A percentile compares a stretch with the other conserved stretches of the same genome.
Evolutionary conservation across 805 yeast species (phyloP).

Genomic region (Candida morakotiae): DNA sequence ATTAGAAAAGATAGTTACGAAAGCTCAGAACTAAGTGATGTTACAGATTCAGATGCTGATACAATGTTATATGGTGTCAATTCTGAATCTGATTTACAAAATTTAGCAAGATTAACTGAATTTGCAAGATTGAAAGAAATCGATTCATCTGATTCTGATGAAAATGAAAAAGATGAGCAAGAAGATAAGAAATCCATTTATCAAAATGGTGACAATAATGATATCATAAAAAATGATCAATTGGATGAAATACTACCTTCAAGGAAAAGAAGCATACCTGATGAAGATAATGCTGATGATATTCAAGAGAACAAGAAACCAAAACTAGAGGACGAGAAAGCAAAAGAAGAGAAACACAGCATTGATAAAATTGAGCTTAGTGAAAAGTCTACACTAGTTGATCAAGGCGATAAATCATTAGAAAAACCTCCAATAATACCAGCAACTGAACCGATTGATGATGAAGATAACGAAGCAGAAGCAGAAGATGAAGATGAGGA

Average conservation of each 20-base stretch:
- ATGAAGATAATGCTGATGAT: neutral
- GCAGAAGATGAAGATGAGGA: conserved; percentile 14
- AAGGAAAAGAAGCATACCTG: neutral
- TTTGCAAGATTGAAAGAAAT: conserved; percentile 37
- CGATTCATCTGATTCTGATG: conserved; percentile 22
- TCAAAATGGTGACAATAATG: neutral
- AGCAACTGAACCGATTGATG: conserved; percentile 6
- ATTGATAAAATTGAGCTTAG: too few species aligned
- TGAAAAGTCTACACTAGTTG: too few species aligned
- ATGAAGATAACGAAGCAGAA: conserved; percentile 12
- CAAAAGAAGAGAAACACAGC: conserved; percentile 18
- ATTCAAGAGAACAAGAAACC: neutral
- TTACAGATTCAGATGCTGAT: conserved; percentile 67
- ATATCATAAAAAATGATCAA: neutral
- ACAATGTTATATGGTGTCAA: conserved; percentile 55
- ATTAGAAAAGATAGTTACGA: conserved; percentile 25
- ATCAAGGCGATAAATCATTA: too few species aligned
- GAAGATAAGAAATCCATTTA: neutral
- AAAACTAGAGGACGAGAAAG: conserved; percentile 1
- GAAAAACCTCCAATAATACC: conserved; percentile 9
- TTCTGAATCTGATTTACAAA: conserved; percentile 32
- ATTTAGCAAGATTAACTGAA: conserved; percentile 39
- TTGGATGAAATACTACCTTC: conserved; percentile 1
- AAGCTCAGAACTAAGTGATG: conserved; percentile 45
- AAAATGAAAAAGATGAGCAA: conserved; percentile 1